Percentiles rank a stretch among this genome's conserved stretches.
Evolutionary conservation across 2,329 filamentous ascomycete genomes (phyloP).

Genomic region (Sarocladium oryzae): DNA sequence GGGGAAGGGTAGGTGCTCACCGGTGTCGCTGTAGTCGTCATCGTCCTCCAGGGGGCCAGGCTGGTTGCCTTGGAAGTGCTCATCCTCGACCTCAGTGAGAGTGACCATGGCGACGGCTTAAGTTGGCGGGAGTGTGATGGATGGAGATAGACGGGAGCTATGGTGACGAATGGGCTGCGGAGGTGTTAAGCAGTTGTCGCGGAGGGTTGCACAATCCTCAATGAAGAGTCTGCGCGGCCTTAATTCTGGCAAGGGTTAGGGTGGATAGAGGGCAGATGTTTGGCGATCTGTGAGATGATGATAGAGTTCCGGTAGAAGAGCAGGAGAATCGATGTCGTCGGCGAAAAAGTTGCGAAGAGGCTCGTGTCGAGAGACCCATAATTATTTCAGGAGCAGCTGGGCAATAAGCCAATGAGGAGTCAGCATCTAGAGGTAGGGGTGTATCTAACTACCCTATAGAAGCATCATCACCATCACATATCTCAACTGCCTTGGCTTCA

Average conservation of each 20-base stretch:
- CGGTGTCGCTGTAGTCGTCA: slow-evolving; percentile 90
- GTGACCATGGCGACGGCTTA: slow-evolving; percentile 69
- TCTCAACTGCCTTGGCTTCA: too few relatives aligned
- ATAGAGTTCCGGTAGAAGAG: slow-evolving; percentile 1
- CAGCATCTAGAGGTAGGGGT: too few relatives aligned
- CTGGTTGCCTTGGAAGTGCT: slow-evolving; percentile 76
- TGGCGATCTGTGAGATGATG: background rate
- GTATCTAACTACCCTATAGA: too few relatives aligned
- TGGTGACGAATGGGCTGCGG: background rate
- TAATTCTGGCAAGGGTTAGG: background rate
- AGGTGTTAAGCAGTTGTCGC: background rate
- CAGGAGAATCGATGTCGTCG: slow-evolving; percentile 3
- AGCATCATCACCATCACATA: too few relatives aligned
- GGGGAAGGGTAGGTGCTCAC: slow-evolving; percentile 45
- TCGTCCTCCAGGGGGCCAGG: slow-evolving; percentile 72
- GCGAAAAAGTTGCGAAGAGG: slow-evolving; percentile 9
- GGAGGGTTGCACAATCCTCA: background rate
- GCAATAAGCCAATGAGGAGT: background rate
- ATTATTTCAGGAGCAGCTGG: background rate
- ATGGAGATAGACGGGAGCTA: background rate
- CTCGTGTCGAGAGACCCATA: background rate
- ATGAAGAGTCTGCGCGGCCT: slow-evolving; percentile 1
- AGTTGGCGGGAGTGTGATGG: background rate
- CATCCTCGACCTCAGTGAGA: slow-evolving; percentile 93
- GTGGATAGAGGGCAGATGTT: background rate